Conservation (phyloP, 345 rosid species). For the Populus alba region DNA sequence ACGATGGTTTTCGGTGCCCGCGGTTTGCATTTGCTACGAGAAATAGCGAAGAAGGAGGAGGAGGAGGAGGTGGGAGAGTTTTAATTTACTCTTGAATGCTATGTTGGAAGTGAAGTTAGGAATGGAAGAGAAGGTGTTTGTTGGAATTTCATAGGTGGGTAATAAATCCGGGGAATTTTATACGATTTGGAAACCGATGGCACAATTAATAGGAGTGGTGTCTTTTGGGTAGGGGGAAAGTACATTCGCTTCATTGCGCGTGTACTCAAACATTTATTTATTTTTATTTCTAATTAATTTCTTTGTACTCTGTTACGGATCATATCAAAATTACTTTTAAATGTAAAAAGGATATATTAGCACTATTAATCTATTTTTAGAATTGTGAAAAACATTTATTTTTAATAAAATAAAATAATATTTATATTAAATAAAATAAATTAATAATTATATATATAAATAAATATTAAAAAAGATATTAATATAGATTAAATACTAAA, state of each 20-base stretch:
- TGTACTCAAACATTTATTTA: neutral
- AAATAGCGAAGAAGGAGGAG: neutral
- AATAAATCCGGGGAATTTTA: neutral
- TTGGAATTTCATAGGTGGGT: neutral
- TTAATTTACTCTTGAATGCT: too few relatives aligned
- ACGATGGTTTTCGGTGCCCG: neutral
- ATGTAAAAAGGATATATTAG: too few relatives aligned
- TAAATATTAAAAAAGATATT: too few relatives aligned
- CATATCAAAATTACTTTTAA: too few relatives aligned
- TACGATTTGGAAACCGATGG: neutral
- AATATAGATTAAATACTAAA: too few relatives aligned
- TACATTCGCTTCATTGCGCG: neutral
- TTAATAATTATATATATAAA: too few relatives aligned
- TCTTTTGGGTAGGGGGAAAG: neutral
- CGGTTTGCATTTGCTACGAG: slow-evolving; percentile 8
- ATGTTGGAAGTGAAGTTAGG: neutral
- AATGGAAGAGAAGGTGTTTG: neutral
- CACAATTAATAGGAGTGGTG: neutral
- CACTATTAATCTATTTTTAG: too few relatives aligned
- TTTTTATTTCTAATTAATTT: too few relatives aligned
- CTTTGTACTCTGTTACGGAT: too few relatives aligned
- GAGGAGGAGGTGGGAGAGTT: neutral
- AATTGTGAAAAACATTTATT: too few relatives aligned
- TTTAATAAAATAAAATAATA: too few relatives aligned
- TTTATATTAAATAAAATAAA: too few relatives aligned